Evolutionary conservation across 192 early-diverging fungal species (phyloP).

Genomic region (Backusella tarrabulga): DNA sequence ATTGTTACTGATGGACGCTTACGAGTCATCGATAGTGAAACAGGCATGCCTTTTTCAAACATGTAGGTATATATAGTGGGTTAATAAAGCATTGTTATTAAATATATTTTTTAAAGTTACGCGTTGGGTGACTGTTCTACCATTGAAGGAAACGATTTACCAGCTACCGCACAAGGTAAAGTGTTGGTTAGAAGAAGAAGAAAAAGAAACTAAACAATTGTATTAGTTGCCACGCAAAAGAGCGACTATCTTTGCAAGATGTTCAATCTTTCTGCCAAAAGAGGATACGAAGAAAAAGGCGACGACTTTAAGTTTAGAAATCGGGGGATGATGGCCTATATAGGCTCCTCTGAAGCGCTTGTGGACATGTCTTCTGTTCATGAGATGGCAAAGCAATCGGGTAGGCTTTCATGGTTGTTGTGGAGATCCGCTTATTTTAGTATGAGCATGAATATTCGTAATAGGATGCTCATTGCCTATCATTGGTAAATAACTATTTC

Average conservation of each 20-base stretch:
- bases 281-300: conserved; percentile 18
- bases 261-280: conserved; percentile 20
- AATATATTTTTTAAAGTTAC: conserved; percentile 46
- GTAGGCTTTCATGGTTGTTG: conserved; percentile 56
- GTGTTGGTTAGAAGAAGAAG: too few species aligned
- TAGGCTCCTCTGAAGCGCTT: conserved; percentile 57
- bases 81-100: neutral
- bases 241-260: conserved; percentile 60
- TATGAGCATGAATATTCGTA: conserved; percentile 61
- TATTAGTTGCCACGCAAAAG: conserved; percentile 69
- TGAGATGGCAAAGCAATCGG: conserved; percentile 46
- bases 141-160: conserved; percentile 72
- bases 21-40: conserved; percentile 65
- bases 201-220: neutral
- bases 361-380: conserved; percentile 57
- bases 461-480: conserved; percentile 75
- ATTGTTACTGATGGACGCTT: conserved; percentile 75
- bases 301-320: conserved; percentile 60
- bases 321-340: conserved; percentile 68
- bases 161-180: conserved; percentile 77
- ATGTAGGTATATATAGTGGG: conserved; percentile 35
- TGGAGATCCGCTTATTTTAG: conserved; percentile 77
- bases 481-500: conserved; percentile 48
- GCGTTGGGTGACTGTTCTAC: conserved; percentile 90
- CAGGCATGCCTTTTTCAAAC: conserved; percentile 50